Conservation (phyloP, 192 early-diverging fungal genomes). For the Linnemannia hyalina region DNA sequence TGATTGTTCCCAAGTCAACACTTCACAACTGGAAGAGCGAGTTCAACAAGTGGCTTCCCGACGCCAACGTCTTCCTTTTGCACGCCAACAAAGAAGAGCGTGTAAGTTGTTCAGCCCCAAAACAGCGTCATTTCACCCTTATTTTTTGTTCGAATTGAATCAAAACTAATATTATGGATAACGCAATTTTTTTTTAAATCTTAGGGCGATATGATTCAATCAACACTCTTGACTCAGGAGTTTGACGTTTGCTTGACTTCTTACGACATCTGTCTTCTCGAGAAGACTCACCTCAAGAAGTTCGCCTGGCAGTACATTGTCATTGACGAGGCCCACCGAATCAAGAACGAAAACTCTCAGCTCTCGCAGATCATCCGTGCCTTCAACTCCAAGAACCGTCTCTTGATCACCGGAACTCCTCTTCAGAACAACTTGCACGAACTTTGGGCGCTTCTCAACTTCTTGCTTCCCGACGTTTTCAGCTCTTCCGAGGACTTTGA, state of each 20-base stretch:
- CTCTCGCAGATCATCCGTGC: constrained; percentile 95
- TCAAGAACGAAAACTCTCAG: constrained; percentile 99
- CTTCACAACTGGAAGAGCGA: constrained; percentile 97
- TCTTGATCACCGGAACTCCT: constrained; percentile 96
- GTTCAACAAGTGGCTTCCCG: constrained; percentile 93
- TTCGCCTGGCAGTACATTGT: constrained; percentile 93
- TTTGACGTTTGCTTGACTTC: constrained; percentile 97
- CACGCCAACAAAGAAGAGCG: constrained; percentile 92
- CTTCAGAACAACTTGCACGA: constrained; percentile 98
- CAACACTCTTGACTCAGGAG: constrained; percentile 66
- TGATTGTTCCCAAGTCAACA: constrained; percentile 97
- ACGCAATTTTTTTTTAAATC: background rate
- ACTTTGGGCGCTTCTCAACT: constrained; percentile 98
- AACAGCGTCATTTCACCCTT: background rate
- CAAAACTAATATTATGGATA: constrained; percentile 1
- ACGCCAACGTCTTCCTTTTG: constrained; percentile 87
- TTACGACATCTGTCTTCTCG: constrained; percentile 95
- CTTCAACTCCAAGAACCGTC: constrained; percentile 87
- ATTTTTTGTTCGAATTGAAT: background rate
- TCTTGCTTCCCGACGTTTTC: constrained; percentile 97
- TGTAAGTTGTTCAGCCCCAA: constrained; percentile 53
- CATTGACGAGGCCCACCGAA: constrained; percentile 96
- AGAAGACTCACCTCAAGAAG: constrained; percentile 88
- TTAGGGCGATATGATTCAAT: constrained; percentile 68
- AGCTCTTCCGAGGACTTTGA: constrained; percentile 94